Base-by-base conservation (phyloP, 2,329 filamentous ascomycete genomes). In the Fusarium napiforme region DNA sequence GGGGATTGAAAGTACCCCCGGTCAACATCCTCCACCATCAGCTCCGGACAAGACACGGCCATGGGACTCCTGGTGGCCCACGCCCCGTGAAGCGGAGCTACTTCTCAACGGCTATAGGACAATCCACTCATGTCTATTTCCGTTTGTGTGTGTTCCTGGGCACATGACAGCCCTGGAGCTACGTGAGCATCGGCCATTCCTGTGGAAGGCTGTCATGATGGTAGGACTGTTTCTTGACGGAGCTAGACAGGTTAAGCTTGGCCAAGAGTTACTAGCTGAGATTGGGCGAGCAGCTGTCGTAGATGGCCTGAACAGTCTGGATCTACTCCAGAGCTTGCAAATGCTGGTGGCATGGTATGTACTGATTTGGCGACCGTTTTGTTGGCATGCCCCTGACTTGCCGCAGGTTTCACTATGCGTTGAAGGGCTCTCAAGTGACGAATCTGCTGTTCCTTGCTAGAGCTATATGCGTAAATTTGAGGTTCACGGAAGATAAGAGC, bases 131-230 rank as follows among this genome's bases (percentile, higher is more conserved):
- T 78, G 77, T 1, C 72, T 86, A 14, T 84, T 85, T 58, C 86
- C 86, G 14, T 88, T 88, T 67, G 83, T 86, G 14, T 71, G 84
- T 19, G 77, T 87, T 9, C 82, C 85, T 2, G 69, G 73, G 30
- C 69, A 80, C 49, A 72, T 85, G 72, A 77, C 76, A 7, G 80
- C 84, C 3, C 73, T 76, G 4, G 77, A 83, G 68, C 77, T 88
- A 49, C 80, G 80, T 32, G 74, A 76, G 32, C 67, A 81, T 66
- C 78, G 82, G 10, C 86, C 86, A 28, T 84, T 85, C 45, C 70
- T 87, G 45, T 88, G 86, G 85, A 87, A 86, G 74, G 84, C 82
- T 8, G 76, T 85, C 68, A 87, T 88, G 83, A 82, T 87, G 78
- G 81, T 81, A 55, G 79, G 81, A 23, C 81, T 79, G 63, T 81